phyloP scores from a whole-genome alignment of 768 basidiomycete genomes.

The Hemileccinum rubropunctum region DNA sequence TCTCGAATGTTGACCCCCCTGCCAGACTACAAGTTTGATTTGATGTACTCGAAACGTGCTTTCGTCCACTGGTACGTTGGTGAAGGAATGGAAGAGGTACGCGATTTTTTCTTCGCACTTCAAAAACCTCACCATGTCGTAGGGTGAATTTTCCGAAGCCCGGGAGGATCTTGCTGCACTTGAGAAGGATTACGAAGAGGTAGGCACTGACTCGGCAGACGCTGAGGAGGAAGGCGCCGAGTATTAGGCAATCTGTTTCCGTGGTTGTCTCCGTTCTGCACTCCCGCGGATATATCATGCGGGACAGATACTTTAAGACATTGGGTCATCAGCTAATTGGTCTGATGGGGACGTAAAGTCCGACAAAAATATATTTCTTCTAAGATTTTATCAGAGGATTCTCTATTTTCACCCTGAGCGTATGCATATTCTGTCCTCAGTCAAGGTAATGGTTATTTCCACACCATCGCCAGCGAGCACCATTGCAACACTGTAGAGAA shows the following conservation, averaged over 20 bases:
- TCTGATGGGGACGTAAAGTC: not conserved
- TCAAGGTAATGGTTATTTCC: constrained; percentile 28
- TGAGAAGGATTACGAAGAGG: constrained; percentile 94
- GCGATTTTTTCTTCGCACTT: constrained; percentile 9
- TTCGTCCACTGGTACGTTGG: constrained; percentile 96
- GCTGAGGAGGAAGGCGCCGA: constrained; percentile 59
- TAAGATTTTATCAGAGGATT: not conserved
- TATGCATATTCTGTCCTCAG: not conserved
- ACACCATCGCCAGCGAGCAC: constrained; percentile 35
- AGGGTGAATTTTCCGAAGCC: constrained; percentile 97
- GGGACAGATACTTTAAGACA: constrained; percentile 8
- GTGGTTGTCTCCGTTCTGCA: not conserved
- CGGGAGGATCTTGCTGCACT: constrained; percentile 97
- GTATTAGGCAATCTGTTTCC: constrained; percentile 36
- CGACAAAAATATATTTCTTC: constrained; percentile 4
- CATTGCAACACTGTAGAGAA: constrained; percentile 25
- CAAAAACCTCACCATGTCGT: constrained; percentile 8
- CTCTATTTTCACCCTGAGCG: too few relatives aligned
- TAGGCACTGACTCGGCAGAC: constrained; percentile 74
- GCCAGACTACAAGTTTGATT: constrained; percentile 94
- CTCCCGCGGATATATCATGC: constrained; percentile 1
- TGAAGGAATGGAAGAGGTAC: constrained; percentile 96
- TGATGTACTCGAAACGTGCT: constrained; percentile 95
- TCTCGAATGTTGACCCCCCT: constrained; percentile 4
- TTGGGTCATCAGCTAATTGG: constrained; percentile 11